phyloP scores from a whole-genome alignment of 2,329 filamentous ascomycete species.

The Xylaria polymorpha region DNA sequence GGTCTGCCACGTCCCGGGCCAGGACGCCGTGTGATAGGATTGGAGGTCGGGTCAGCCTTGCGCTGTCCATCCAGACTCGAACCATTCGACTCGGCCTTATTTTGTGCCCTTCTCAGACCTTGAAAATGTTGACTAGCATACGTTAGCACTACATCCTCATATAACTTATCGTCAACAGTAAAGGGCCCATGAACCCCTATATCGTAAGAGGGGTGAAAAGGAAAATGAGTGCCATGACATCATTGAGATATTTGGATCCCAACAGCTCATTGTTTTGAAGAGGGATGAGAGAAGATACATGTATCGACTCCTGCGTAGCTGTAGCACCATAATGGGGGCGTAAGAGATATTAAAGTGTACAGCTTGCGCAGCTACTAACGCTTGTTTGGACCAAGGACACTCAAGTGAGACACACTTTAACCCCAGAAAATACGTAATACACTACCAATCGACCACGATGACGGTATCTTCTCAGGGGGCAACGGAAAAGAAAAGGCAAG shows the following conservation, averaged over 20 bases:
- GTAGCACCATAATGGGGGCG: not conserved
- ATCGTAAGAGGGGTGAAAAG: conserved; percentile 1
- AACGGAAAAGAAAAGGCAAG: conserved; percentile 5
- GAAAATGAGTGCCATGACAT: not conserved
- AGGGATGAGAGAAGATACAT: not conserved
- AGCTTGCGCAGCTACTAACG: conserved; percentile 1
- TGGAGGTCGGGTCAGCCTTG: conserved; percentile 62
- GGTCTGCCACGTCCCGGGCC: conserved; percentile 68
- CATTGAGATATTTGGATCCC: not conserved
- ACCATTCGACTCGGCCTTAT: conserved; percentile 61
- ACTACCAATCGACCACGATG: conserved; percentile 2
- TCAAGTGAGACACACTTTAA: conserved; percentile 7
- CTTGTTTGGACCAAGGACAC: not conserved
- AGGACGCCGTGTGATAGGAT: conserved; percentile 70
- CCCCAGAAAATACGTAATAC: conserved; percentile 1
- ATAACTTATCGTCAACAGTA: not conserved
- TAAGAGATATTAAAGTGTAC: conserved; percentile 9
- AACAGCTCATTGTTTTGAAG: not conserved
- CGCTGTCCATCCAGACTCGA: conserved; percentile 51
- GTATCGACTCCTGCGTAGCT: not conserved
- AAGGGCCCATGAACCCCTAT: conserved; percentile 5
- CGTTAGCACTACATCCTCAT: conserved; percentile 36
- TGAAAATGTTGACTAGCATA: conserved; percentile 68
- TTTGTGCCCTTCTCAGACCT: conserved; percentile 66
- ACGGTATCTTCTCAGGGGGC: not conserved